Evolutionary conservation across 768 basidiomycete genomes (phyloP).

Genomic region (Tulasnella sp.): DNA sequence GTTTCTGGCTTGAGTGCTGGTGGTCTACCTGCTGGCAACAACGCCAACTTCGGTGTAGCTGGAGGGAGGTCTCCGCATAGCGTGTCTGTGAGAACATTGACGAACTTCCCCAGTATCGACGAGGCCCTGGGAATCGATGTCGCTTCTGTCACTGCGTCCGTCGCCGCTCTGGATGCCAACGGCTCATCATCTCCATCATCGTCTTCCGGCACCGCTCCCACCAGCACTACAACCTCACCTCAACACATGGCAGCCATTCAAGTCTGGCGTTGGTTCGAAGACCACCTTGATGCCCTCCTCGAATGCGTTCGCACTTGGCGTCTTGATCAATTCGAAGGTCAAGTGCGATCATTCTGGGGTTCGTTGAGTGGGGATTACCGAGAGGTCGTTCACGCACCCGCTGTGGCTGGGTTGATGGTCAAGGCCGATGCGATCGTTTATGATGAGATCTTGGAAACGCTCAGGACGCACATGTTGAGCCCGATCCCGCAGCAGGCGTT

Average conservation of each 20-base stretch:
- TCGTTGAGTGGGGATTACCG: constrained; percentile 59
- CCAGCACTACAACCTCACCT: constrained; percentile 44
- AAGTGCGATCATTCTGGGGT: constrained; percentile 78
- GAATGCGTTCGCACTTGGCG: constrained; percentile 67
- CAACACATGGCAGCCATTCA: constrained; percentile 72
- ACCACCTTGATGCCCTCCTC: constrained; percentile 73
- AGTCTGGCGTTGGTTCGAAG: constrained; percentile 88
- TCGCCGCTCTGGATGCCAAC: constrained; percentile 43
- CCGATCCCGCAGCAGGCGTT: constrained; percentile 58
- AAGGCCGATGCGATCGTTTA: constrained; percentile 84
- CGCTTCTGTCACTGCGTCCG: constrained; percentile 32
- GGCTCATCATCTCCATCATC: background rate
- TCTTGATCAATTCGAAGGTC: constrained; percentile 84
- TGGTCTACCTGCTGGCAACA: background rate
- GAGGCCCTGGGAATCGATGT: constrained; percentile 12
- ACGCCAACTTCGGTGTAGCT: too few species aligned
- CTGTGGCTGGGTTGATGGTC: constrained; percentile 78
- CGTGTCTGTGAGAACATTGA: background rate
- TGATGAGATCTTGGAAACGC: constrained; percentile 80
- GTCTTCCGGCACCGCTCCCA: background rate
- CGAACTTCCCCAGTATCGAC: constrained; percentile 13
- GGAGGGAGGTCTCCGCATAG: background rate
- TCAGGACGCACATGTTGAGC: constrained; percentile 75
- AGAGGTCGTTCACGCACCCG: constrained; percentile 83
- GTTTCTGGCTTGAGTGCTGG: background rate